Evolutionary conservation across 1,139 yeast genomes (phyloP), one percentile per base, ranked within the genome.

Genomic region (Taiozyma sp.): DNA sequence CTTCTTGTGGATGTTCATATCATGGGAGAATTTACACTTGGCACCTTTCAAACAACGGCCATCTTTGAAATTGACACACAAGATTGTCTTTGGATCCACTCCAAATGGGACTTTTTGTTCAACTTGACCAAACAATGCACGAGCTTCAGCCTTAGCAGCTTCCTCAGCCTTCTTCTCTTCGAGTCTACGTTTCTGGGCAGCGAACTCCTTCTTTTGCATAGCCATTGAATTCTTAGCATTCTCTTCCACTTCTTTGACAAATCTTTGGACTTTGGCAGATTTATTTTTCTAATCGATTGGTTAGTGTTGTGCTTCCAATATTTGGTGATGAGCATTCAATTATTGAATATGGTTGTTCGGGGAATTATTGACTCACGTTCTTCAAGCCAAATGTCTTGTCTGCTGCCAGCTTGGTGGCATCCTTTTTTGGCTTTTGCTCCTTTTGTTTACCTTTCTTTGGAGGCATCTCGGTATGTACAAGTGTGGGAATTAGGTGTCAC

Each of bases 321-420:
- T 30, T 30, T 19, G 22, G n/a, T 9, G 28, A 19, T 16, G 22
- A 13, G 30, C 19, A 37, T 37, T 16, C n/a, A 35, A 9, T 9
- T 24, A 24, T 24, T 4, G 6, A 6, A 7, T 11, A n/a, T 10
- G 24, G 21, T 9, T 9, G 28, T 37, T 44, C 42, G 19, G 22
- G 16, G 49, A 8, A 32, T 24, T 24, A 6, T 35, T 24, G 16
- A 52, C 61, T 21, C 47, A 63, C 63, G 70, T 90, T 90, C 67
- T 90, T 93, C 75, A 93, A 75, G 53, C 99, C 99, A 66, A 93
- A 93, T 3, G 97, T 87, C 71, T 89, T 90, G 70, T 93, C 98
- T 47, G 87, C 93, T 56, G 85, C 85, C 42, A 81, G 69, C 71
- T 83, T 84, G 66, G 88, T 85, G 64, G 79, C 79, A 55, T 81